Conservation (phyloP, 2,329 filamentous ascomycete genomes). For the Alternaria postmessia region DNA sequence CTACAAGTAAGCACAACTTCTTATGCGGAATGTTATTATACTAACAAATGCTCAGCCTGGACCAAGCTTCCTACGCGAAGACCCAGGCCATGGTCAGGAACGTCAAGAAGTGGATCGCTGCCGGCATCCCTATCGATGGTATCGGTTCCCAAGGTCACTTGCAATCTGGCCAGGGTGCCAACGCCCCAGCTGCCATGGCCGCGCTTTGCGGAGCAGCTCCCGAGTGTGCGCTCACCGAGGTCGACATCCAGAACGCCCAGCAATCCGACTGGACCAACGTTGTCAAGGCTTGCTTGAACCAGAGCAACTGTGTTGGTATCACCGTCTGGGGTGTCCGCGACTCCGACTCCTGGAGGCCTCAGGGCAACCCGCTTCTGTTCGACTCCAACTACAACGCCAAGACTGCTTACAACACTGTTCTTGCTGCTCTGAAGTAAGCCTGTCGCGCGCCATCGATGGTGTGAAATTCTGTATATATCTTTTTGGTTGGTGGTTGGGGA, state of each 20-base stretch:
- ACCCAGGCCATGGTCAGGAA: conserved; percentile 63
- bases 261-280: conserved; percentile 65
- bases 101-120: conserved; percentile 71
- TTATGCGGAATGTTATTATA: neutral
- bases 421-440: conserved; percentile 34
- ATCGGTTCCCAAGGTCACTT: conserved; percentile 62
- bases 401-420: conserved; percentile 48
- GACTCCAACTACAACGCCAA: conserved; percentile 56
- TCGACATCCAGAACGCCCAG: conserved; percentile 70
- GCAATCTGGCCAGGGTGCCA: conserved; percentile 57
- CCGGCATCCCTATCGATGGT: conserved; percentile 71
- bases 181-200: conserved; percentile 58
- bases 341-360: conserved; percentile 56
- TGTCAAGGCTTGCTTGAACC: conserved; percentile 66
- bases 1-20: conserved; percentile 52
- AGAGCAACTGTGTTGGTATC: conserved; percentile 70
- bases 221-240: conserved; percentile 72
- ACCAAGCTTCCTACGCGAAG: conserved; percentile 68
- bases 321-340: conserved; percentile 68
- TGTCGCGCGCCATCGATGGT: neutral
- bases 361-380: conserved; percentile 55
- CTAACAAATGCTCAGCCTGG: conserved; percentile 62
- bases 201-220: conserved; percentile 62
- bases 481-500: neutral
- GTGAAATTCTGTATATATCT: conserved; percentile 6